Evolutionary conservation across 768 basidiomycete genomes (phyloP).

Genomic region (Coprinopsis cinerea): DNA sequence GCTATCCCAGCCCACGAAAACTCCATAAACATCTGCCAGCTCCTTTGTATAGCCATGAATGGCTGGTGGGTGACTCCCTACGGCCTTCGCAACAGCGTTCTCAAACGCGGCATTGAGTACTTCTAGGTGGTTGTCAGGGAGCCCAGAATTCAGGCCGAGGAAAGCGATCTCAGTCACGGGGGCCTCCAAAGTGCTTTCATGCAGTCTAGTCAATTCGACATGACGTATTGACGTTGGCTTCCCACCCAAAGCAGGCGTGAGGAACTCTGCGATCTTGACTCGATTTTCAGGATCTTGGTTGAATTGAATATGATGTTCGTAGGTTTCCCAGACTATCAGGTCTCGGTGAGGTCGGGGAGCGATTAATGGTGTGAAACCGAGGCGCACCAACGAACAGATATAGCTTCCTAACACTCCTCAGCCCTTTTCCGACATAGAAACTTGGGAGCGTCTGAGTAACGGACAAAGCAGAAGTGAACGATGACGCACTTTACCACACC

Average conservation of each 20-base stretch:
- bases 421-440: too few species aligned
- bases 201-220: background rate
- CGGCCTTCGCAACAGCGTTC: background rate
- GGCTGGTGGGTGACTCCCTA: background rate
- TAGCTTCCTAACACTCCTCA: background rate
- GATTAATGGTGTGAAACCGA: background rate
- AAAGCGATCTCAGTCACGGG: background rate
- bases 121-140: background rate
- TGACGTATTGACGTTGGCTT: background rate
- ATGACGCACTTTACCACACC: background rate
- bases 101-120: background rate
- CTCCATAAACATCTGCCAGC: background rate
- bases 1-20: background rate
- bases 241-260: background rate
- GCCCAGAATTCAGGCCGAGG: background rate
- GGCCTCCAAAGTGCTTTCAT: background rate
- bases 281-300: background rate
- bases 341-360: background rate
- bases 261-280: background rate
- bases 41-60: background rate
- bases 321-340: background rate
- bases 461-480: background rate
- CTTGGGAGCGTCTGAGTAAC: too few species aligned
- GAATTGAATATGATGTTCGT: background rate
- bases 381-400: background rate